Evolutionary conservation across 106 monocot genomes (phyloP), one percentile per base, ranked within the genome.

Genomic region (Apostasia shenzhenica): DNA sequence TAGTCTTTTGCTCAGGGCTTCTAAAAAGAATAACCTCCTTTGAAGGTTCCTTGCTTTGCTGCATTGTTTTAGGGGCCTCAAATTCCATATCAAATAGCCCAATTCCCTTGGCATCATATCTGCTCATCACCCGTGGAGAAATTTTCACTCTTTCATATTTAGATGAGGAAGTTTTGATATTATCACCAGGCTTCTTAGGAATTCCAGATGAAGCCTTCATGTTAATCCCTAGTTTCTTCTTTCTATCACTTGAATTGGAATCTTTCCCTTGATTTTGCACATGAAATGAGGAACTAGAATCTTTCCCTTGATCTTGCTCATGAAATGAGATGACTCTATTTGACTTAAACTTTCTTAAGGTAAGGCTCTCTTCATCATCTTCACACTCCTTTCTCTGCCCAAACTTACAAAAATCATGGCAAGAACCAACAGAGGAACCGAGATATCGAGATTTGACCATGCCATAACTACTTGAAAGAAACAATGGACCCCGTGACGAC

Each of bases 371-470:
- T 51, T 6, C 61, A 42, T 80, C 70, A 6, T 44, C 70, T 59
- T 78, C 83, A 63, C 66, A 59, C 4, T 50, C 72, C 57, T 80
- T 57, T 63, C 66, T 80, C 40, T 64, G 70, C 59, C 89, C 89
- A 68, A 80, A 78, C 61, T 90, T 90, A 56, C 89, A 90, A 42
- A 83, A 76, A 67, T 90, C 80, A 67, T 90, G 89, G 62, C 89
- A 90, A 2, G 89, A 85, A n/a, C 77, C 66, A 58, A 54, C 76
- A 55, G 75, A 73, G 54, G 82, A 68, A 70, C 78, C 74, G 42
- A 90, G 80, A 66, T 85, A 85, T 47, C 73, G 80, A 55, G 89
- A 73, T 11, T 71, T 48, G 48, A 62, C 45, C 13, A 67, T 76
- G 64, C 45, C 73, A 14, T 45, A 67, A 48, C 45, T 68, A 48